A percentile compares a stretch with the other conserved stretches of the same genome.
phyloP scores from a whole-genome alignment of 1,284 basidiomycete genomes.

The Ganoderma leucocontextum region DNA sequence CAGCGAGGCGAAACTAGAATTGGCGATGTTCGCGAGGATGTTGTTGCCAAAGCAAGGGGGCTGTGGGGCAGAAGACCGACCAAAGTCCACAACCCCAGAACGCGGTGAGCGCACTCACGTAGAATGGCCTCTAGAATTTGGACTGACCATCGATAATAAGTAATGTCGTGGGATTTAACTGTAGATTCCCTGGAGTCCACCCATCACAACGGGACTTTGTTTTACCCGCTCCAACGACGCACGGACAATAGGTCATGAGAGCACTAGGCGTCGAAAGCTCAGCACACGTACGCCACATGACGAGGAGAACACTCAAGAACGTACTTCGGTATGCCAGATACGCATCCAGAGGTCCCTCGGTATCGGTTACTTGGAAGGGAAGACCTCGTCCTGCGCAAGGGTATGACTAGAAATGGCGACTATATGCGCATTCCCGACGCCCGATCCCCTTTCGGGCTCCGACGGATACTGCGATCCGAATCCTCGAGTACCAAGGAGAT shows the following conservation, averaged over 20 bases:
- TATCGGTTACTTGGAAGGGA: not conserved
- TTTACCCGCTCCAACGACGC: not conserved
- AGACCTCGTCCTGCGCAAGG: not conserved
- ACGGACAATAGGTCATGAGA: not conserved
- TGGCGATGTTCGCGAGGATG: not conserved
- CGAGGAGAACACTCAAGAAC: not conserved
- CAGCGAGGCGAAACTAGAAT: not conserved
- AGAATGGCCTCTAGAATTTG: not conserved
- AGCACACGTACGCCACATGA: not conserved
- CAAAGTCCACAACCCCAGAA: conserved; percentile 1
- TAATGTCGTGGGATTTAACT: not conserved
- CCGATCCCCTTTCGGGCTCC: too few relatives aligned
- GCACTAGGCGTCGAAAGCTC: not conserved
- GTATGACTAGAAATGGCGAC: not conserved
- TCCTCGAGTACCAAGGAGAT: too few relatives aligned
- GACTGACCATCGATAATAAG: not conserved
- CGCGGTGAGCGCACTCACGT: conserved; percentile 6
- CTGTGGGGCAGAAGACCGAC: not conserved
- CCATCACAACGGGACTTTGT: not conserved
- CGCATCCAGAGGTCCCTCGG: not conserved
- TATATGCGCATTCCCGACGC: not conserved
- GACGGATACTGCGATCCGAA: too few relatives aligned
- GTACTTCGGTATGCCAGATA: not conserved
- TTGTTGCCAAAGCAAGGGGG: not conserved
- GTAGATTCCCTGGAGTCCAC: not conserved